Base-by-base conservation (phyloP, 257 asterid species). In the Capsicum chinense region DNA sequence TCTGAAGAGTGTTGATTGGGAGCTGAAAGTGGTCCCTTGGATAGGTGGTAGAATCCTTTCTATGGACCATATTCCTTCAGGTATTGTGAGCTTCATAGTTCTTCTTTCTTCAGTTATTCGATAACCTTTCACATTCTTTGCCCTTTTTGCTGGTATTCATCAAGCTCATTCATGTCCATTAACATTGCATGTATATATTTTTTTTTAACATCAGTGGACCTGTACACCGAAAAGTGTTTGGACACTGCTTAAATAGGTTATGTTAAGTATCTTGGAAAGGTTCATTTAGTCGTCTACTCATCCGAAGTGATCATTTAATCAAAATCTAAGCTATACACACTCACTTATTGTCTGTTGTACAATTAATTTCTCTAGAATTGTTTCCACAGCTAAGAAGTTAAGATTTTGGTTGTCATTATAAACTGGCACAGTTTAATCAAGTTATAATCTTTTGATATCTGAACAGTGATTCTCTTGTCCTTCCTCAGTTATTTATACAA, bases 31-130 rank as follows among this genome's bases (percentile, higher is more conserved):
- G 62, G 98, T 97, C 47, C 98, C 99, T 14, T 91, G 97, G 99
- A 90, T 93, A 90, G 99, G 98, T 63, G 99, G 98, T 88, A 94
- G 99, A 92, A 88, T 95, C 80, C 90, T 97, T 91, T 91, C 97
- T 39, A 95, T 97, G 99, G 91, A 92, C 86, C 98, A 97, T 90
- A 85, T 93, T 84, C 98, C 98, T 79, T 91, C 98, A 68, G 94
- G 99, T 92, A 93, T 81, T 81, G 58, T 86, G 57, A 56, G 59
- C 81, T 76, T 11, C 62, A 52, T 26, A 21, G 48, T 76, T 76
- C 19, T 76, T 52, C 13, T 74, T 74, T 12, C 62, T 50, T 50
- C 81, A 6, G 62, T 50, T 6, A 48, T 74, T 74, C 54, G 5
- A 16, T 68, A 64, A 7, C 56, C 56, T 79, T 60, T 48, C 73